Evolutionary conservation across 169 alveolate genomes (phyloP).

Genomic region (Amoebophrya sp.): DNA sequence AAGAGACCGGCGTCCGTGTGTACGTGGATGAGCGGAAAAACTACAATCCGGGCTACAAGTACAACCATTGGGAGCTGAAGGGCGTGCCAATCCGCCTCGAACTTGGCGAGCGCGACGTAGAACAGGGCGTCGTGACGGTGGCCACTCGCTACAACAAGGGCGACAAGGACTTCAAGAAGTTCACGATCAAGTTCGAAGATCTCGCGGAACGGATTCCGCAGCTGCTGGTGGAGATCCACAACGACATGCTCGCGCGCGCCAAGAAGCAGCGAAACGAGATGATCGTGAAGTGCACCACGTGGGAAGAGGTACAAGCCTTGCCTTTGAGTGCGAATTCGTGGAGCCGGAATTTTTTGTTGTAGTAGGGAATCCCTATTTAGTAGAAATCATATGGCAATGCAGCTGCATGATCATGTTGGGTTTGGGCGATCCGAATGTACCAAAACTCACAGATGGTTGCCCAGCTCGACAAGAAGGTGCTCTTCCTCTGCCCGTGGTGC

Average conservation of each 20-base stretch:
- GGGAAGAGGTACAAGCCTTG: conserved; percentile 35
- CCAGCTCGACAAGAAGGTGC: conserved; percentile 51
- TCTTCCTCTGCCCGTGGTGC: conserved; percentile 69
- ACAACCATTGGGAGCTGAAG: conserved; percentile 97
- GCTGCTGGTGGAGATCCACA: conserved; percentile 34
- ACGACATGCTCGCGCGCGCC: conserved; percentile 27
- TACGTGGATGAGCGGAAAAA: conserved; percentile 72
- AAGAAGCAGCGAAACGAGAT: conserved; percentile 21
- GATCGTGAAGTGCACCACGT: conserved; percentile 24
- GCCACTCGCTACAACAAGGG: conserved; percentile 42
- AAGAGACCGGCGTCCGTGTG: conserved; percentile 44
- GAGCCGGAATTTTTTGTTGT: background rate
- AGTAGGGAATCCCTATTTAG: background rate
- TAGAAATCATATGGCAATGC: background rate
- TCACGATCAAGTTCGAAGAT: conserved; percentile 40
- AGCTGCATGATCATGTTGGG: background rate
- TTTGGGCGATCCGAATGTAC: background rate
- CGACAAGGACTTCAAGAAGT: conserved; percentile 29
- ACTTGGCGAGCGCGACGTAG: conserved; percentile 91
- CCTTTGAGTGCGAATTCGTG: background rate
- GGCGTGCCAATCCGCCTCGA: conserved; percentile 98
- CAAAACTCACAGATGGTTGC: conserved; percentile 49
- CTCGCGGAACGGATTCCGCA: conserved; percentile 31
- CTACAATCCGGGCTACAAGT: conserved; percentile 98
- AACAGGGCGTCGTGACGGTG: conserved; percentile 69